Conservation (phyloP, 495 filamentous ascomycete genomes). For the Neurospora cerealis region DNA sequence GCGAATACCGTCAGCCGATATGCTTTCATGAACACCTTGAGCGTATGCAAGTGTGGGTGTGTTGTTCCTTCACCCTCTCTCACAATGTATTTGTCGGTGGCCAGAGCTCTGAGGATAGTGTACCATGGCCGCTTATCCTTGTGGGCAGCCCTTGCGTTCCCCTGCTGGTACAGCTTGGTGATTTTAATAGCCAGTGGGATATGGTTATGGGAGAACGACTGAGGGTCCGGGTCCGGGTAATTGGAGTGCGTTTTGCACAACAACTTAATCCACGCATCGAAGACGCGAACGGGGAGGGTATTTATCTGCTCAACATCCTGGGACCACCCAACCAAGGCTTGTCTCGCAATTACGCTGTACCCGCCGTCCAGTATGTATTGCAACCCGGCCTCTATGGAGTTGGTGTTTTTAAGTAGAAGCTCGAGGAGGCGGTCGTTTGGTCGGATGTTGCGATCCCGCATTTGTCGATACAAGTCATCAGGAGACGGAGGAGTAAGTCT, state of each 20-base stretch:
- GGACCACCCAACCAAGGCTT: slow-evolving; percentile 8
- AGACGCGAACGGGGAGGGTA: slow-evolving; percentile 11
- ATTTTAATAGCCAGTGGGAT: slow-evolving; percentile 14
- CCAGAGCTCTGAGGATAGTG: slow-evolving; percentile 16
- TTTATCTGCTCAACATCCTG: background rate
- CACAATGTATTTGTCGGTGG: slow-evolving; percentile 8
- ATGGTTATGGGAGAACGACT: background rate
- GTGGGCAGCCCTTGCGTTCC: background rate
- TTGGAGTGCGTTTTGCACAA: slow-evolving; percentile 25
- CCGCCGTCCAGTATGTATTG: slow-evolving; percentile 30
- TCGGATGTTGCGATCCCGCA: slow-evolving; percentile 25
- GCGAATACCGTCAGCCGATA: slow-evolving; percentile 3
- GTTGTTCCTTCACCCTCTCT: background rate
- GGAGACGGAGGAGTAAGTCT: slow-evolving; percentile 29
- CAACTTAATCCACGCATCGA: slow-evolving; percentile 30
- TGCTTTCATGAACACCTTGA: slow-evolving; percentile 10
- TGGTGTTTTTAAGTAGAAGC: slow-evolving; percentile 24
- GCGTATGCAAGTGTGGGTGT: slow-evolving; percentile 6
- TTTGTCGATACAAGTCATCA: slow-evolving; percentile 26
- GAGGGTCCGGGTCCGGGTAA: background rate
- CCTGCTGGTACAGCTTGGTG: slow-evolving; percentile 6
- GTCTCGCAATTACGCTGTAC: background rate
- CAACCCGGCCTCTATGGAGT: slow-evolving; percentile 18
- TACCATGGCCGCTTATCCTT: slow-evolving; percentile 16
- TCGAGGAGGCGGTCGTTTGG: slow-evolving; percentile 25